Base-by-base conservation (phyloP, 495 filamentous ascomycete species). In the Bacidia rubella region DNA sequence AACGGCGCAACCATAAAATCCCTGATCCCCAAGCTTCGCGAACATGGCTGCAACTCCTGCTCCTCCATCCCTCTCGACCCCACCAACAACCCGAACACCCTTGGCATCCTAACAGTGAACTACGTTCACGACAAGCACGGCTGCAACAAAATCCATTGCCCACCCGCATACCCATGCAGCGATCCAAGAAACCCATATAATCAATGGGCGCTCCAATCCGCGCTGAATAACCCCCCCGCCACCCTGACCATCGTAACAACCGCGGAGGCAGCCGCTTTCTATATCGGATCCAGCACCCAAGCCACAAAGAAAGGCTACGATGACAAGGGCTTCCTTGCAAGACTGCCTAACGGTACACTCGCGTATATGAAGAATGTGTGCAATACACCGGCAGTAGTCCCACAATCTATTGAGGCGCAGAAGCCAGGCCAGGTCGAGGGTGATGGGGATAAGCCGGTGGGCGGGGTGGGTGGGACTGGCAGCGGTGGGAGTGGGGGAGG, bases 101-200 rank as follows among this genome's bases (percentile, higher is more conserved):
- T 32, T 20, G 57, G 57, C 9, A 38, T 52, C 12, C 51, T 59
- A 40, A 55, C 57, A 5, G 38, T 55, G 2, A 59, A 59, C 19
- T 59, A 29, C 12, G 47, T 59, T 15, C 10, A 19, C 9, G 2
- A 44, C 20, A 7, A 17, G 7, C 41, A 17, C 17, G 15, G 20
- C 19, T 44, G 41, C 41, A 9, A 44, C 15, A 20, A 7, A 7
- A 9, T 17, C 41, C 7, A 9, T 17, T 44, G 41, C 41, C 9
- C 7, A 7, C 41, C 41, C 7, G 19, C 41, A 9, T 44, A 9
- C 41, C 5, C 5, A n/a, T 22, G 15, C 12, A 17, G 20, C 41
- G 41, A 44, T 17, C 41, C 41, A 5, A n/a, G 17, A 9, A 44
- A 44, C 17, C 41, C 41, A 44, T 44, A 44, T 20, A 44, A 44